These are phyloP conservation scores for Nakazawaea ambrosiae DNA, from an alignment of 805 yeast genomes.

Conservation along the genomic window DNA sequence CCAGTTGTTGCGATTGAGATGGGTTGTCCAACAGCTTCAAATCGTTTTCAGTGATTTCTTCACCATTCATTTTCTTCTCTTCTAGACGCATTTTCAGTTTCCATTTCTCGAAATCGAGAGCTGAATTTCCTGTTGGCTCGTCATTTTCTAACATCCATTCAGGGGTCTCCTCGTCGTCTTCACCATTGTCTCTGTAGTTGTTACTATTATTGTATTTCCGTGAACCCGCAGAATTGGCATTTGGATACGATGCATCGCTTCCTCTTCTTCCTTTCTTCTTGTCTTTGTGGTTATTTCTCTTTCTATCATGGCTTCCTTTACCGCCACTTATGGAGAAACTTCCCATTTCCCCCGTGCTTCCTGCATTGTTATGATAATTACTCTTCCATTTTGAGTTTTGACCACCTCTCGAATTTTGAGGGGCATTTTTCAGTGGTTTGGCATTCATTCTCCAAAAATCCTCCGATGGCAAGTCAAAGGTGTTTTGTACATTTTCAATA, in stretches of 20 bases:
- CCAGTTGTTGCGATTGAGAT: background rate
- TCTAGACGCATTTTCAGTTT: conserved; percentile 44
- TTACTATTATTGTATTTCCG: background rate
- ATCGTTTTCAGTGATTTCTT: conserved; percentile 23
- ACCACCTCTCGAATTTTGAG: background rate
- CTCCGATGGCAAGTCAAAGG: conserved; percentile 36
- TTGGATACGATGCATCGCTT: conserved; percentile 8
- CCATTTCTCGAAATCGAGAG: conserved; percentile 56
- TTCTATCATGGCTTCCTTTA: conserved; percentile 11
- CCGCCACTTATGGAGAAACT: conserved; percentile 5
- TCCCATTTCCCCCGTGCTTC: conserved; percentile 14
- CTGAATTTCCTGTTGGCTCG: conserved; percentile 38
- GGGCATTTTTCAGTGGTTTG: background rate
- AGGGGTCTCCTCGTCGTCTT: conserved; percentile 27
- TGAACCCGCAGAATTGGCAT: conserved; percentile 14
- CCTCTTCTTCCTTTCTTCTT: conserved; percentile 8
- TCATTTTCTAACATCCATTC: conserved; percentile 32
- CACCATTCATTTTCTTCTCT: conserved; percentile 41
- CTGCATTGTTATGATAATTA: conserved; percentile 6
- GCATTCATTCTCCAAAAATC: conserved; percentile 41
- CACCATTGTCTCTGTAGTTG: conserved; percentile 17
- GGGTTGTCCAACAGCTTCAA: conserved; percentile 13
- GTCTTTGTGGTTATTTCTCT: conserved; percentile 10
- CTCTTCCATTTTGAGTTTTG: conserved; percentile 17
- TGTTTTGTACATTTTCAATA: conserved; percentile 23